Conservation (phyloP, 352 stramenopile genomes). For the Globisporangium parvum region DNA sequence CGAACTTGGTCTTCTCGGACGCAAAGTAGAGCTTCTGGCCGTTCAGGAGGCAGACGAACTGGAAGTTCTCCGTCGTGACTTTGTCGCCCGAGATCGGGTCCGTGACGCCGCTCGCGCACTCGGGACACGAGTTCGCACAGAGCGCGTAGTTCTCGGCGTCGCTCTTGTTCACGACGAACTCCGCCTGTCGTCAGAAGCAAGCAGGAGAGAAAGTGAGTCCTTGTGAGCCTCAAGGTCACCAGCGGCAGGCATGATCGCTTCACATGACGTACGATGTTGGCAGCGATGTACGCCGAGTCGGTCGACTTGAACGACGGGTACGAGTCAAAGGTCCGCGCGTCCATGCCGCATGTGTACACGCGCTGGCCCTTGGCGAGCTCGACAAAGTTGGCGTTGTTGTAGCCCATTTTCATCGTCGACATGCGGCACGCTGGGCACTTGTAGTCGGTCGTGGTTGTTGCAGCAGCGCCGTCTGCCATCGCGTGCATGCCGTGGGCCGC, state of each 20-base stretch:
- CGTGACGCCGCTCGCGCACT: slow-evolving; percentile 40
- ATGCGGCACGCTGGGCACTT: slow-evolving; percentile 73
- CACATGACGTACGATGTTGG: slow-evolving; percentile 52
- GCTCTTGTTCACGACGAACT: slow-evolving; percentile 45
- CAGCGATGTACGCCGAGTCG: slow-evolving; percentile 63
- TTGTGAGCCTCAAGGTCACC: neutral
- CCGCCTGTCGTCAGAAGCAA: slow-evolving; percentile 19
- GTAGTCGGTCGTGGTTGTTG: slow-evolving; percentile 34
- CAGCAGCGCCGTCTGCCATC: slow-evolving; percentile 10
- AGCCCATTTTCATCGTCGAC: slow-evolving; percentile 41
- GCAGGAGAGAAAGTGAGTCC: neutral
- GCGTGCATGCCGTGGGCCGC: slow-evolving; percentile 11
- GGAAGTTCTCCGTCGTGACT: slow-evolving; percentile 52
- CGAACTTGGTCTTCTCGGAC: slow-evolving; percentile 53
- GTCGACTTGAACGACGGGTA: slow-evolving; percentile 52
- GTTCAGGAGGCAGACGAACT: slow-evolving; percentile 65
- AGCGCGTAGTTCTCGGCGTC: slow-evolving; percentile 27
- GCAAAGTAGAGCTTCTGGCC: slow-evolving; percentile 86
- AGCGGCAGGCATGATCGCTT: neutral
- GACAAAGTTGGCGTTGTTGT: slow-evolving; percentile 65
- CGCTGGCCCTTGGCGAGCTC: slow-evolving; percentile 51
- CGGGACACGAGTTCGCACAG: slow-evolving; percentile 31
- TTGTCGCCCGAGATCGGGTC: slow-evolving; percentile 58
- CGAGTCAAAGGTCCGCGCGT: slow-evolving; percentile 25
- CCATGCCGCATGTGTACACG: slow-evolving; percentile 79